Conservation (phyloP, 805 yeast genomes). For the Ogataea henricii region DNA sequence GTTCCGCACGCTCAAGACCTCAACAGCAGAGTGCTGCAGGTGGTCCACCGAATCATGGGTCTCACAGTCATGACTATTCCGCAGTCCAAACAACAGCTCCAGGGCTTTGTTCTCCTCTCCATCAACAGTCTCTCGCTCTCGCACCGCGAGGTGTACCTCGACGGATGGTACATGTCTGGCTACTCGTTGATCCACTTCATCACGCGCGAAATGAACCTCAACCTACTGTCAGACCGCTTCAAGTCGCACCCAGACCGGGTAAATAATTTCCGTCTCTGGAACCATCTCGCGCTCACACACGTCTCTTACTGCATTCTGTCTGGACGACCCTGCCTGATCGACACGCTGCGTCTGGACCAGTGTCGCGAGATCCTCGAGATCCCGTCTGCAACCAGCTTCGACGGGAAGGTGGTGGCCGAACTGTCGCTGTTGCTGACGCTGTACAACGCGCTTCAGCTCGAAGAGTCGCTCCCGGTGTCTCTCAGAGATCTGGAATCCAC, state of each 20-base stretch:
- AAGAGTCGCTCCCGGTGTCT: slow-evolving; percentile 27
- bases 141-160: slow-evolving; percentile 52
- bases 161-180: slow-evolving; percentile 70
- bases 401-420: slow-evolving; percentile 75
- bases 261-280: slow-evolving; percentile 64
- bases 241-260: slow-evolving; percentile 31
- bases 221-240: slow-evolving; percentile 27
- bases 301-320: slow-evolving; percentile 60
- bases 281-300: slow-evolving; percentile 68
- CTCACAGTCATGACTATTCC: slow-evolving; percentile 43
- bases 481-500: slow-evolving; percentile 26
- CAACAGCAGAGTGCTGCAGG: slow-evolving; percentile 42
- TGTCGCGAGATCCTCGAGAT: slow-evolving; percentile 60
- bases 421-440: slow-evolving; percentile 58
- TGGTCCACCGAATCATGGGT: slow-evolving; percentile 31
- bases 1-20: not conserved
- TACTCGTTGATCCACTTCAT: slow-evolving; percentile 63
- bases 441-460: slow-evolving; percentile 56
- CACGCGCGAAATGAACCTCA: slow-evolving; percentile 46
- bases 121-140: slow-evolving; percentile 62
- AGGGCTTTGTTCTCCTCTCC: slow-evolving; percentile 61
- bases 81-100: slow-evolving; percentile 53
- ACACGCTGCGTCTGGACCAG: slow-evolving; percentile 57
- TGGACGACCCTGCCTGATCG: slow-evolving; percentile 69
- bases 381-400: slow-evolving; percentile 66